Base-by-base conservation (phyloP, 192 early-diverging fungal genomes). In the Backusella tuberculispora region DNA sequence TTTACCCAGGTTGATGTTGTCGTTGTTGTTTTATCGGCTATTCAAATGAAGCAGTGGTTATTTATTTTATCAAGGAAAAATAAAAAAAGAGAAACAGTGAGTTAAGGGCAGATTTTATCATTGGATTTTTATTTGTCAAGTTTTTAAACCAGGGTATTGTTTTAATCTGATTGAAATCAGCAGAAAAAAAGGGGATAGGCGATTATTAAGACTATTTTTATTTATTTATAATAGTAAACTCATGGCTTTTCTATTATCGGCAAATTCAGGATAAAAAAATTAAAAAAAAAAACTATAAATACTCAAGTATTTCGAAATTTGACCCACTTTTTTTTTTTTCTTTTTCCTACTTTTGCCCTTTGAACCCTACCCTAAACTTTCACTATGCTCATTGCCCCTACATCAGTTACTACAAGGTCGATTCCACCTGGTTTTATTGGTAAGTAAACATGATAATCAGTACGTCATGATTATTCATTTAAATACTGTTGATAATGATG, bases 371-470 rank as follows among this genome's bases (percentile, higher is more conserved):
- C 56, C 24, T 6, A 69, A 42, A 43, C 43, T 21, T 65, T n/a
- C 19, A 44, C 14, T 63, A 40, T 66, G 50, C 14, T 69, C 8
- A 69, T 63, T 34, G 46, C 65, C 5, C 56, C 53, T 64, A 43
- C 78, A 41, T 74, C 53, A 9, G 53, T 68, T 45, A 43, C 78
- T 48, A 66, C 19, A 63, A 44, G 41, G 9, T 19, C 64, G 17
- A 78, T 78, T 6, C 76, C 76, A 19, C 76, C 76, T 3, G 71
- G 76, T 14, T 78, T 78, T 45, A 78, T 78, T 38, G 76, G 76
- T 78, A 78, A 66, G 41, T 43, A 5, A 7, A 26, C 9, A 34
- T 21, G 41, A 19, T 44, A 37, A 24, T 0, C 0, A 24, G n/a
- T 26, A 17, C 1, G 26, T 19, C 43, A 24, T 6, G 6, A 13